Evolutionary conservation across 345 rosid genomes (phyloP).

Genomic region (Nephelium lappaceum): DNA sequence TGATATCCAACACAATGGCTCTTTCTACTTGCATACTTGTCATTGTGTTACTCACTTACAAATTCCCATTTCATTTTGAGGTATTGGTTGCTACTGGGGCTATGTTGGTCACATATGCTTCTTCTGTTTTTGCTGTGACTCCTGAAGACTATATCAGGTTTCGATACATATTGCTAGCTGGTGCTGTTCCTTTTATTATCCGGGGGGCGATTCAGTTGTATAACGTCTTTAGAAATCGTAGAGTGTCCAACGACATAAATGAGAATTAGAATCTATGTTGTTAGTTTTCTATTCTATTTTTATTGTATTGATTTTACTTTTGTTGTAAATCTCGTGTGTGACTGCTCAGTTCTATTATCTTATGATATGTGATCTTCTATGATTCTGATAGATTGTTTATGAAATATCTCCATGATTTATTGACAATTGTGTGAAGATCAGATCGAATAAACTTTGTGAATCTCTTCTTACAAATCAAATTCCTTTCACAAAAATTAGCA

Average conservation of each 20-base stretch:
- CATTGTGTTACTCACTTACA: slow-evolving; percentile 17
- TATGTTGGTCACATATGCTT: slow-evolving; percentile 29
- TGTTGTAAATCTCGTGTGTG: too few relatives aligned
- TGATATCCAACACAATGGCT: slow-evolving; percentile 26
- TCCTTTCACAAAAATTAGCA: too few relatives aligned
- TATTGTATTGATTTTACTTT: too few relatives aligned
- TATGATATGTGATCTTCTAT: too few relatives aligned
- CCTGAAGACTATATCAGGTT: slow-evolving; percentile 19
- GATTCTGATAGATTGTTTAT: neutral
- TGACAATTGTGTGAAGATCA: neutral
- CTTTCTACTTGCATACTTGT: slow-evolving; percentile 26
- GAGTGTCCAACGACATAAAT: neutral
- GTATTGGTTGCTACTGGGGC: slow-evolving; percentile 18
- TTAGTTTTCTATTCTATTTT: too few relatives aligned
- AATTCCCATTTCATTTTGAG: slow-evolving; percentile 30
- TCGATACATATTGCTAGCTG: slow-evolving; percentile 21
- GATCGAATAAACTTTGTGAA: too few relatives aligned
- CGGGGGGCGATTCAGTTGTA: slow-evolving; percentile 18
- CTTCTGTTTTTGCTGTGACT: slow-evolving; percentile 30
- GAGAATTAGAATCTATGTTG: neutral
- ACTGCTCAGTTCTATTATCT: too few relatives aligned
- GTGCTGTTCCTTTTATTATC: slow-evolving; percentile 15
- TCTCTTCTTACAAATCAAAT: too few relatives aligned
- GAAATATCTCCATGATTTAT: neutral
- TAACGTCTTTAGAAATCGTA: neutral